A percentile compares a stretch with the other conserved stretches of the same genome.
phyloP scores from a whole-genome alignment of 345 rosid species.

The Camelina hispida region DNA sequence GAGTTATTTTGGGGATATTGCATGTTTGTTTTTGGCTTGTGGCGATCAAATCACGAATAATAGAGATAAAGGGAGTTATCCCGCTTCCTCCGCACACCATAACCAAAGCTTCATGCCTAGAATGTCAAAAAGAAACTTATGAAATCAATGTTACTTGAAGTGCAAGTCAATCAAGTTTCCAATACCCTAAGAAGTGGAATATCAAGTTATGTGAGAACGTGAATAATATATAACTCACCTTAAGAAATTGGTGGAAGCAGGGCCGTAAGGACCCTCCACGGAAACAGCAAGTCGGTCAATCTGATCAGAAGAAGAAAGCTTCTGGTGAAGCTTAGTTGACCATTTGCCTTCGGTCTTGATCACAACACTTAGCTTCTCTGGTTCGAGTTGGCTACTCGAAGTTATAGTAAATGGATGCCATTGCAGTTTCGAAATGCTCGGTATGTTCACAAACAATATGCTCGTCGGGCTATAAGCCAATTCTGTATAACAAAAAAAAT shows the following conservation, averaged over 20 bases:
- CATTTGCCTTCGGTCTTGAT: slow-evolving; percentile 80
- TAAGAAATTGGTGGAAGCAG: slow-evolving; percentile 69
- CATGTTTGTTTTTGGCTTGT: slow-evolving; percentile 40
- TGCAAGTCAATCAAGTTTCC: slow-evolving; percentile 16
- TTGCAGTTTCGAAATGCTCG: slow-evolving; percentile 73
- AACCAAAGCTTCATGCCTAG: slow-evolving; percentile 72
- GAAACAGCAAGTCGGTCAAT: slow-evolving; percentile 56
- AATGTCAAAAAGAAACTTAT: not conserved
- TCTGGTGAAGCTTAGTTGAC: slow-evolving; percentile 69
- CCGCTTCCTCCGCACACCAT: slow-evolving; percentile 97
- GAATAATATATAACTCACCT: slow-evolving; percentile 47
- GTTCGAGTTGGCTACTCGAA: slow-evolving; percentile 72
- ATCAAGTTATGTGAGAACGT: not conserved
- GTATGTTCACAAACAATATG: slow-evolving; percentile 72
- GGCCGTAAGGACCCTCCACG: slow-evolving; percentile 93
- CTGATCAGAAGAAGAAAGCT: slow-evolving; percentile 63
- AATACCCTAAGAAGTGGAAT: not conserved
- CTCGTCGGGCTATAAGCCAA: slow-evolving; percentile 73
- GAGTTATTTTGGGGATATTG: slow-evolving; percentile 56
- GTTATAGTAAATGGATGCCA: slow-evolving; percentile 94
- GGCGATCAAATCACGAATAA: slow-evolving; percentile 64
- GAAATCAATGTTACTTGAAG: slow-evolving; percentile 14
- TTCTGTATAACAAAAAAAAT: slow-evolving; percentile 43
- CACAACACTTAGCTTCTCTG: slow-evolving; percentile 66
- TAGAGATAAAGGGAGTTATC: slow-evolving; percentile 82